Percentiles rank a stretch among this genome's conserved stretches.
Conservation (phyloP, 1,139 yeast species). For the Lodderomyces orthopsilosis region DNA sequence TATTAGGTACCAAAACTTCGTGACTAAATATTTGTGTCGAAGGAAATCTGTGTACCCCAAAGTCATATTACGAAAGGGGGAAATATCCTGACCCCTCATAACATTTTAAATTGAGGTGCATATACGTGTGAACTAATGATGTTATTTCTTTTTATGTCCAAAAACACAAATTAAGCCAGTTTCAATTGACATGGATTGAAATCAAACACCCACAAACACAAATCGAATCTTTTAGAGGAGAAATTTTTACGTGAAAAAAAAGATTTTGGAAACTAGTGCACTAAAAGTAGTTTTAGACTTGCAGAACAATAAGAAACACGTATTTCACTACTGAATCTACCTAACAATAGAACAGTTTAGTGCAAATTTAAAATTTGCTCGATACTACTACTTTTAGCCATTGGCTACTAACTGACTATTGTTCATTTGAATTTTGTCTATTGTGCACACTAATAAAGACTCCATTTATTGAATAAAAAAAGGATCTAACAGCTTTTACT, state of each 20-base stretch:
- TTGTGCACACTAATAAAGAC: neutral
- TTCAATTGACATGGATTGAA: too few species aligned
- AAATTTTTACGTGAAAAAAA: too few species aligned
- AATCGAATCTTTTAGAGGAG: neutral
- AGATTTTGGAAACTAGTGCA: neutral
- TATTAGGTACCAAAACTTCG: too few species aligned
- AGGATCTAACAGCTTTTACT: slow-evolving; percentile 1
- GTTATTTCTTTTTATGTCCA: neutral
- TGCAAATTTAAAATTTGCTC: neutral
- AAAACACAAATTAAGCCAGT: neutral
- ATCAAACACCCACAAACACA: neutral
- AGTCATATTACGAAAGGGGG: neutral
- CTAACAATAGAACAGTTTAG: neutral
- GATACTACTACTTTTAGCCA: too few species aligned
- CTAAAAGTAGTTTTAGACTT: neutral
- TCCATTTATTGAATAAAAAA: neutral
- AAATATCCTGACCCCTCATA: neutral
- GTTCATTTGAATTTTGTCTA: neutral
- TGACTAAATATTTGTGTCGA: too few species aligned
- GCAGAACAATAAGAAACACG: neutral
- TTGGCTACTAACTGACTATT: neutral
- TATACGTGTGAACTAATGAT: neutral
- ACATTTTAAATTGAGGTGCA: neutral
- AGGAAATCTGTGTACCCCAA: neutral
- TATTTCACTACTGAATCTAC: neutral